These are phyloP conservation scores for Erythrophleum ivorense DNA, from an alignment of 331 rosid species.

Conservation along the genomic window DNA sequence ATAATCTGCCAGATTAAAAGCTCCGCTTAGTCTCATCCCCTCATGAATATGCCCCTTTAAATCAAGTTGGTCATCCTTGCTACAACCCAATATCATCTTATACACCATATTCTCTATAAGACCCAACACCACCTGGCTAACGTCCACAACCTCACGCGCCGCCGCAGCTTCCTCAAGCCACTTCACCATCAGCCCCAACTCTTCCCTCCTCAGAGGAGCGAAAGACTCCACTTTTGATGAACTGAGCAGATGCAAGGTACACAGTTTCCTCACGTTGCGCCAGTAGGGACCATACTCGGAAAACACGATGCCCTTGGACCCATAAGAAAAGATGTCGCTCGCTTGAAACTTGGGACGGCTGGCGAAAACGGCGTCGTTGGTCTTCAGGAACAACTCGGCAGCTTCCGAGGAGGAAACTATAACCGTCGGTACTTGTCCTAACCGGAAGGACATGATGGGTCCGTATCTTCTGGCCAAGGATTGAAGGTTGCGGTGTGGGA, in stretches of 20 bases:
- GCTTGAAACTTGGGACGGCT: constrained; percentile 37
- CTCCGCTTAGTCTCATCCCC: not conserved
- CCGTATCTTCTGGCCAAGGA: constrained; percentile 35
- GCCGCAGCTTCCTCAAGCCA: not conserved
- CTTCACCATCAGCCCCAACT: constrained; percentile 23
- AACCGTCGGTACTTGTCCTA: constrained; percentile 30
- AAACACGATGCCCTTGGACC: constrained; percentile 29
- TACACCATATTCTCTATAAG: not conserved
- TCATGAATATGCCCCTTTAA: not conserved
- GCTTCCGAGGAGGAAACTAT: constrained; percentile 40
- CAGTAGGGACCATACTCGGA: constrained; percentile 48
- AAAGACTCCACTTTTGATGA: constrained; percentile 25
- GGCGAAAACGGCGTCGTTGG: constrained; percentile 34
- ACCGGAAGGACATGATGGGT: constrained; percentile 39
- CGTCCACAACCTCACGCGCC: constrained; percentile 22
- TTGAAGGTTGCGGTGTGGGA: constrained; percentile 30
- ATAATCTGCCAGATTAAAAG: constrained; percentile 40
- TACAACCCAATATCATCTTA: constrained; percentile 23
- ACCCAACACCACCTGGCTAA: not conserved
- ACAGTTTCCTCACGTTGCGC: constrained; percentile 41
- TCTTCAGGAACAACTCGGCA: constrained; percentile 33
- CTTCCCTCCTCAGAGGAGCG: constrained; percentile 32
- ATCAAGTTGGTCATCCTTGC: constrained; percentile 6
- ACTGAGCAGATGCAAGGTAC: constrained; percentile 35
- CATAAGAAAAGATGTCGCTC: not conserved